Evolutionary conservation across 495 filamentous ascomycete species (phyloP).

Genomic region (Neurospora sp.): DNA sequence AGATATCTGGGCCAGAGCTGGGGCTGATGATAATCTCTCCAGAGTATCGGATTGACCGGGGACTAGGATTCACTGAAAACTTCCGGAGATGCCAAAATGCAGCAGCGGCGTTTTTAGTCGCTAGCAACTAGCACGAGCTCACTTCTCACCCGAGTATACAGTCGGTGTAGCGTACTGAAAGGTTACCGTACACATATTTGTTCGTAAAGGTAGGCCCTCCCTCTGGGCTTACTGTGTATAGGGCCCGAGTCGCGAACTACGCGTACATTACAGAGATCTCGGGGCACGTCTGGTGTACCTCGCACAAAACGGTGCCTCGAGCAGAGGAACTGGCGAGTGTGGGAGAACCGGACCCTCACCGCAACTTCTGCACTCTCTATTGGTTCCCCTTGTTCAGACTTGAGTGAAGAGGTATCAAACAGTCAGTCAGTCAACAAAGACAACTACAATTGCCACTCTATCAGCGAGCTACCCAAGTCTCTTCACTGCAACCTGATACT

Average conservation of each 20-base stretch:
- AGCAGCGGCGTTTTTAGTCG: neutral
- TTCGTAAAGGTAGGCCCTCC: neutral
- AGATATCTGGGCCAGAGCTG: neutral
- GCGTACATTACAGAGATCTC: neutral
- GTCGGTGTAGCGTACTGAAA: neutral
- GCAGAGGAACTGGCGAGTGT: neutral
- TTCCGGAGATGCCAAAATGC: neutral
- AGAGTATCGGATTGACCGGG: neutral
- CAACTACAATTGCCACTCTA: neutral
- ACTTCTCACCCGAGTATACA: neutral
- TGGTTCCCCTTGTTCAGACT: neutral
- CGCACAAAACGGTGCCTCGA: neutral
- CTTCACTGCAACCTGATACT: neutral
- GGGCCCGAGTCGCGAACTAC: neutral
- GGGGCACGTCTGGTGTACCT: neutral
- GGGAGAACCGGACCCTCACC: constrained; percentile 9
- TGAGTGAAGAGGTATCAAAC: neutral
- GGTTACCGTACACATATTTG: neutral
- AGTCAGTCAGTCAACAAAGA: neutral
- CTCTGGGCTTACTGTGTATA: neutral
- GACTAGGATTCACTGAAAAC: neutral
- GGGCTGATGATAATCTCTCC: neutral
- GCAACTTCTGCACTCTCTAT: constrained; percentile 12
- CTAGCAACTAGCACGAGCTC: neutral
- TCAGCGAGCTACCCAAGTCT: neutral